phyloP scores from a whole-genome alignment of 2,329 filamentous ascomycete genomes.

The Blumeriella jaapii region DNA sequence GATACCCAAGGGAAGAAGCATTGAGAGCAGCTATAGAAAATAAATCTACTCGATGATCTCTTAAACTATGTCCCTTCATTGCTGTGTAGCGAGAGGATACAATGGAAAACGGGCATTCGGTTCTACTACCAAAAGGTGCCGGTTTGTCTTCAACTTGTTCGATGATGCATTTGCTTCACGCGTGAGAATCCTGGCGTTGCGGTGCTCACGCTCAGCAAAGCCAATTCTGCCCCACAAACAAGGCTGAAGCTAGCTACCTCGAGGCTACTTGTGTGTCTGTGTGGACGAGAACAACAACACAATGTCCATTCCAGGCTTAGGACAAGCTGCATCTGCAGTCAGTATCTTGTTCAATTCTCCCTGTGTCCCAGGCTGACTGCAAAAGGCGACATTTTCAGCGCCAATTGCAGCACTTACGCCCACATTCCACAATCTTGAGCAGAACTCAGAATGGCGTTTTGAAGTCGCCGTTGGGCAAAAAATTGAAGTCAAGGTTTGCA shows the following conservation, averaged over 20 bases:
- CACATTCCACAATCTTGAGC: constrained; percentile 41
- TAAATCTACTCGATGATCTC: constrained; percentile 11
- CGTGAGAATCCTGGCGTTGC: no score
- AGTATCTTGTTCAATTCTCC: constrained; percentile 19
- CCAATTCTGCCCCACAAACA: background rate
- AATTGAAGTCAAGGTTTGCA: constrained; percentile 40
- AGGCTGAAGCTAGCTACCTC: constrained; percentile 17
- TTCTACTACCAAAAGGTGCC: no score
- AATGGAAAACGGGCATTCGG: no score
- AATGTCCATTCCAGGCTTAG: constrained; percentile 67
- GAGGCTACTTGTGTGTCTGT: no score
- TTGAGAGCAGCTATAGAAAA: constrained; percentile 8
- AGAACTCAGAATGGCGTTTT: constrained; percentile 70
- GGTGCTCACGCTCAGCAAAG: background rate
- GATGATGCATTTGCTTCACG: no score
- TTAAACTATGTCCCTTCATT: background rate
- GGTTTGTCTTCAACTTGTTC: no score
- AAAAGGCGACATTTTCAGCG: constrained; percentile 18
- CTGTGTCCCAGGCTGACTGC: constrained; percentile 5
- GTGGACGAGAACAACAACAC: constrained; percentile 1
- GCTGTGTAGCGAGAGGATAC: no score
- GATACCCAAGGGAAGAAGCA: constrained; percentile 14
- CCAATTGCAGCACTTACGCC: constrained; percentile 28
- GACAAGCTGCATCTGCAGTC: constrained; percentile 52
- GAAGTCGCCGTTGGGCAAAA: constrained; percentile 47